These are phyloP conservation scores for Fusarium begoniae DNA, from an alignment of 2,329 filamentous ascomycete genomes.

Conservation along the genomic window DNA sequence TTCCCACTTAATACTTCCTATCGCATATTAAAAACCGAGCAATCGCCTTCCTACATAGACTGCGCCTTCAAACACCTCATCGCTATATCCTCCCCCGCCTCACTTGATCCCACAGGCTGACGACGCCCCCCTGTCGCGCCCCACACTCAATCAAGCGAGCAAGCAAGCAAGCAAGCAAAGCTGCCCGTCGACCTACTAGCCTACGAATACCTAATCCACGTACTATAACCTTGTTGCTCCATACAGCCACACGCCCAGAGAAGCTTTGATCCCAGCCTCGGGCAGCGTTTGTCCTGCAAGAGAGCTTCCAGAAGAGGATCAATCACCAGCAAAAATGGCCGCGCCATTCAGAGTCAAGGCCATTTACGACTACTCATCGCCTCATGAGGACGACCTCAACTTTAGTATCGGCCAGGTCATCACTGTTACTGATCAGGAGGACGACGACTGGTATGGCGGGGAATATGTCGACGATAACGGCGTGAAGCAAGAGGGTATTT, in stretches of 20 bases:
- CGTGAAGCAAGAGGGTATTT: conserved; percentile 82
- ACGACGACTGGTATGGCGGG: conserved; percentile 92
- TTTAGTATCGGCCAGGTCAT: conserved; percentile 90
- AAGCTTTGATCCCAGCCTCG: conserved; percentile 42
- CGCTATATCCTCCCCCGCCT: conserved; percentile 34
- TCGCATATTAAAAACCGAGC: conserved; percentile 8
- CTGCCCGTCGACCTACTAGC: conserved; percentile 35
- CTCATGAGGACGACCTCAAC: conserved; percentile 93
- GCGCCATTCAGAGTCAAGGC: conserved; percentile 93
- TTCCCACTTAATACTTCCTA: conserved; percentile 15
- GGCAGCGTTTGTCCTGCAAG: conserved; percentile 42
- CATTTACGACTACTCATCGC: conserved; percentile 91
- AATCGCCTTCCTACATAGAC: conserved; percentile 38
- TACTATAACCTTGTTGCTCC: conserved; percentile 32
- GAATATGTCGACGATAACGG: conserved; percentile 84
- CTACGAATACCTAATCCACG: conserved; percentile 20
- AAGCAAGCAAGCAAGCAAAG: neutral
- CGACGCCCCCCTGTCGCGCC: conserved; percentile 45
- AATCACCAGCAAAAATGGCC: conserved; percentile 66
- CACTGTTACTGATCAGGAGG: conserved; percentile 91
- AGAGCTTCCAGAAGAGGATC: conserved; percentile 40
- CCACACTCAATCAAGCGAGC: conserved; percentile 42
- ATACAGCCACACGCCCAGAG: conserved; percentile 40
- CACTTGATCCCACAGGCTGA: conserved; percentile 42
- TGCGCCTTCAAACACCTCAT: conserved; percentile 15